A percentile compares a stretch with the other conserved stretches of the same genome.
These are phyloP conservation scores for Globisporangium mamillatum DNA, from an alignment of 352 stramenopile species.

Conservation along the genomic window DNA sequence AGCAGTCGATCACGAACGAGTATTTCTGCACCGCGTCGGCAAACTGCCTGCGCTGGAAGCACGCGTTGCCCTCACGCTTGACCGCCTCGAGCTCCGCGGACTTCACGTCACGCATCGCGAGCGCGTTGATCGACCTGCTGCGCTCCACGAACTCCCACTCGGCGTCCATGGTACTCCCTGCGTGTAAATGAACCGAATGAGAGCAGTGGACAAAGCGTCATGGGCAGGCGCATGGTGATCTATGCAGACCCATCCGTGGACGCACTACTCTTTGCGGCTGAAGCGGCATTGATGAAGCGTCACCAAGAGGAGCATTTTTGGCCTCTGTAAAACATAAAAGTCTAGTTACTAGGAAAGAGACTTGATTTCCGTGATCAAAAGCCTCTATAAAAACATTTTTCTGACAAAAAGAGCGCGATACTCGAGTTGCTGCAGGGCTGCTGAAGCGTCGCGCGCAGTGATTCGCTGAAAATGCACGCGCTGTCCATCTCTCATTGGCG, in stretches of 20 bases:
- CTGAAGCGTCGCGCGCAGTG: slow-evolving; percentile 4
- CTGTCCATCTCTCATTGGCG: slow-evolving; percentile 21
- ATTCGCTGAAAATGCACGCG: slow-evolving; percentile 10
- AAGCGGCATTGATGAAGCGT: background rate
- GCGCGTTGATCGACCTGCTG: slow-evolving; percentile 15
- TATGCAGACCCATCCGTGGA: background rate
- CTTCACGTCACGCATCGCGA: slow-evolving; percentile 18
- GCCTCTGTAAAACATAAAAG: background rate
- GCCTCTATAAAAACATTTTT: background rate
- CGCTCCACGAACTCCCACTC: slow-evolving; percentile 25
- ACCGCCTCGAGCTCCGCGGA: slow-evolving; percentile 29
- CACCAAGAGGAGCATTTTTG: background rate
- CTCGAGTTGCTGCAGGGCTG: background rate
- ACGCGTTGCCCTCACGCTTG: slow-evolving; percentile 58
- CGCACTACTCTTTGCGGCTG: background rate
- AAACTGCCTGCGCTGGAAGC: slow-evolving; percentile 48
- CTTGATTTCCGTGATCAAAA: background rate
- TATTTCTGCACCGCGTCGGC: slow-evolving; percentile 51
- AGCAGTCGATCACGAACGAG: slow-evolving; percentile 28
- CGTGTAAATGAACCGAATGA: background rate
- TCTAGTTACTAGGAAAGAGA: background rate
- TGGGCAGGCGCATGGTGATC: background rate
- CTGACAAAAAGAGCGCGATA: too few species aligned
- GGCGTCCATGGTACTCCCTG: slow-evolving; percentile 21
- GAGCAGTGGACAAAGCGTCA: background rate